Conservation (phyloP, 768 basidiomycete genomes). For the Tylopilus sp. region DNA sequence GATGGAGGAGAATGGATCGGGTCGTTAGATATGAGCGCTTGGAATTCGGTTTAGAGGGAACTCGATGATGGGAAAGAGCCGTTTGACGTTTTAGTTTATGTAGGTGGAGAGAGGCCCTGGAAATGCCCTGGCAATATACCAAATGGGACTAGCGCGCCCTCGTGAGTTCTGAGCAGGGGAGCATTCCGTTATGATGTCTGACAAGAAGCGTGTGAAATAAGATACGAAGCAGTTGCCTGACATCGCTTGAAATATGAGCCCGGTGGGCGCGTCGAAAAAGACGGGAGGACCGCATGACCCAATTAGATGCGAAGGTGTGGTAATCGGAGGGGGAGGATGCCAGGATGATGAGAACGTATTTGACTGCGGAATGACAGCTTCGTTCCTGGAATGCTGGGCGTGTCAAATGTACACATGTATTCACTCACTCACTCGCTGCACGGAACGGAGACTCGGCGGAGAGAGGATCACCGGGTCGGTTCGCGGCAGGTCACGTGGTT, state of each 20-base stretch:
- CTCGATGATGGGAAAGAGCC: not conserved
- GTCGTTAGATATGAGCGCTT: not conserved
- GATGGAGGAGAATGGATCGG: not conserved
- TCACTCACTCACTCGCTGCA: too few relatives aligned
- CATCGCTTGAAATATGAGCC: not conserved
- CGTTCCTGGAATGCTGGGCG: not conserved
- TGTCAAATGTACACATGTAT: too few relatives aligned
- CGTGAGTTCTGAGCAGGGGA: not conserved
- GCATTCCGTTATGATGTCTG: conserved; percentile 7
- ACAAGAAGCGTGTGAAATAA: not conserved
- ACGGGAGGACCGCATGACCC: too few relatives aligned
- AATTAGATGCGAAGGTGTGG: too few relatives aligned
- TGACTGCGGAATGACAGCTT: too few relatives aligned
- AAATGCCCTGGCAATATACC: conserved; percentile 3
- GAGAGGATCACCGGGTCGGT: not conserved
- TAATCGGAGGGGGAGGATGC: too few relatives aligned
- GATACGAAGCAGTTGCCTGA: not conserved
- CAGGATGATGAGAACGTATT: not conserved
- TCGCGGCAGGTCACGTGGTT: conserved; percentile 18
- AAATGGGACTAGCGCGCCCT: conserved; percentile 12
- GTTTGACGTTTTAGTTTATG: not conserved
- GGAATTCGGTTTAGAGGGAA: not conserved
- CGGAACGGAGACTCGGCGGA: too few relatives aligned
- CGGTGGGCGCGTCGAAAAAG: too few relatives aligned
- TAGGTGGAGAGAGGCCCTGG: not conserved